phyloP scores from a whole-genome alignment of 148 eudicot genomes.

The Chenopodium suecicum region DNA sequence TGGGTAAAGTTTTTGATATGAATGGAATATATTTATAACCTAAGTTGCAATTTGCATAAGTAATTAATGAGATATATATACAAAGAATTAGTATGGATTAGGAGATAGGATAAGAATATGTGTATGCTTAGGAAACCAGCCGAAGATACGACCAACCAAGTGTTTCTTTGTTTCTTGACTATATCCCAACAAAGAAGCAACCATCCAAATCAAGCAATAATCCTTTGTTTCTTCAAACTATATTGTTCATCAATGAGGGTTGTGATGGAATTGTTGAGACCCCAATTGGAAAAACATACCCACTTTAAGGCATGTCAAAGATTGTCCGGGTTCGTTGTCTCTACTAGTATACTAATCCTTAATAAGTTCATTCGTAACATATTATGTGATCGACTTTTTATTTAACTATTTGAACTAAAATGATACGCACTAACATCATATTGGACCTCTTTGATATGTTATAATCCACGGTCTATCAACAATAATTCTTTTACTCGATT shows the following conservation, averaged over 20 bases:
- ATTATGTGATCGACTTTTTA: background rate
- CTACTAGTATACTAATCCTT: no score
- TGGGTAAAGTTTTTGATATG: background rate
- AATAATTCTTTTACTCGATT: no score
- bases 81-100: background rate
- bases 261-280: background rate
- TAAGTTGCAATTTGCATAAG: background rate
- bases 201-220: conserved; percentile 15
- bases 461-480: no score
- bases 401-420: no score
- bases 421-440: no score
- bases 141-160: conserved; percentile 11
- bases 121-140: background rate
- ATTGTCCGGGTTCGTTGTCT: background rate
- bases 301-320: background rate
- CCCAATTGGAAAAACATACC: background rate
- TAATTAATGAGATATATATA: background rate
- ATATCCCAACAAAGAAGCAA: conserved; percentile 1
- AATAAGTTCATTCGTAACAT: background rate
- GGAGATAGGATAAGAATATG: conserved; percentile 1
- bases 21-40: background rate
- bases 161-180: conserved; percentile 22
- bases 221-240: background rate
- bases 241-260: background rate
- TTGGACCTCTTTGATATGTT: no score